phyloP scores from a whole-genome alignment of 768 basidiomycete genomes.

The Pholiota molesta region DNA sequence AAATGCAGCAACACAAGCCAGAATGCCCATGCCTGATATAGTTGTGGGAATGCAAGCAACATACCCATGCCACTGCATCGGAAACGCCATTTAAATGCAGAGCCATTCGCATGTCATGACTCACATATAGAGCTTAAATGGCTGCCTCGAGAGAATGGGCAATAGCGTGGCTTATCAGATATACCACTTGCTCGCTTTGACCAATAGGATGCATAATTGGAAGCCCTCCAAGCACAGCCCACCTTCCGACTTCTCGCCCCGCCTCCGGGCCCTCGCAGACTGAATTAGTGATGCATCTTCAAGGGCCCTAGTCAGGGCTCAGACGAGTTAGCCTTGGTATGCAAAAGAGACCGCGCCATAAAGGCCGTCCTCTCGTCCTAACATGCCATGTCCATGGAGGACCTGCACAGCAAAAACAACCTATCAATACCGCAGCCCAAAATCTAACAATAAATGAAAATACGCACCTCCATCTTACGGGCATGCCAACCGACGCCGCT shows the following conservation, averaged over 20 bases:
- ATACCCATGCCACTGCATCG: background rate
- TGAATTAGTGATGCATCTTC: background rate
- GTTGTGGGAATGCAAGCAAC: too few species aligned
- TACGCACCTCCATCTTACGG: slow-evolving; percentile 93
- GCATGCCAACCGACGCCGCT: slow-evolving; percentile 95
- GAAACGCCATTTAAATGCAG: background rate
- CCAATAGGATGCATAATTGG: background rate
- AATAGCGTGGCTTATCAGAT: background rate
- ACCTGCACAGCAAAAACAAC: slow-evolving; percentile 46
- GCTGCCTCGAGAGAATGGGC: background rate
- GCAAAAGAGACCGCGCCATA: slow-evolving; percentile 96
- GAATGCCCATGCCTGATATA: background rate
- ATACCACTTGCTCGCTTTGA: background rate
- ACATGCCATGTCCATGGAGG: slow-evolving; percentile 86
- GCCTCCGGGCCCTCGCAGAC: background rate
- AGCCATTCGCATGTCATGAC: background rate
- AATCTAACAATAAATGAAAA: slow-evolving; percentile 4
- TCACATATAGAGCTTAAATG: background rate
- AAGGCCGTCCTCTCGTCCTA: slow-evolving; percentile 90
- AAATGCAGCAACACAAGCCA: too few species aligned
- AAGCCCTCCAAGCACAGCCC: background rate
- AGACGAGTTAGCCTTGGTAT: slow-evolving; percentile 71
- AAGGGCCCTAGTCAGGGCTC: background rate
- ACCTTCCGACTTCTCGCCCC: background rate
- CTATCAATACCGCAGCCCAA: slow-evolving; percentile 2